Conservation (phyloP, 2,329 filamentous ascomycete genomes). For the Hymenoscyphus albidus region DNA sequence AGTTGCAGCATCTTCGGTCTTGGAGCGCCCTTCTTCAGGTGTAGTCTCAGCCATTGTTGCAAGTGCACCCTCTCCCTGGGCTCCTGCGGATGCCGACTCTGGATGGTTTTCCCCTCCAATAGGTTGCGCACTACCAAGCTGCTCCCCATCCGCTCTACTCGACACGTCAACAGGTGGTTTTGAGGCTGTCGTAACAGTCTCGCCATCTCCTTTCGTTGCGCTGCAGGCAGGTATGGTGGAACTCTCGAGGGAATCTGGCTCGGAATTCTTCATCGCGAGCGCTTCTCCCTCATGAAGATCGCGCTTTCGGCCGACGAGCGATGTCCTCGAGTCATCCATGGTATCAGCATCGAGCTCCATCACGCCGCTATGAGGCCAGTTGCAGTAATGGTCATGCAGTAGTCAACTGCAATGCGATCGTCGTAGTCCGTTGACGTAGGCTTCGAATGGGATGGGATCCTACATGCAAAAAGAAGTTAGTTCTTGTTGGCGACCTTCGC, state of each 20-base stretch:
- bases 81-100: not conserved
- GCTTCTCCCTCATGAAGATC: slow-evolving; percentile 13
- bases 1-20: too few species aligned
- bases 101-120: not conserved
- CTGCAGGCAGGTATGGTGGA: not conserved
- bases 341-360: not conserved
- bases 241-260: not conserved
- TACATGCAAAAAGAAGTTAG: slow-evolving; percentile 6
- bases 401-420: not conserved
- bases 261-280: slow-evolving; percentile 5
- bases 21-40: too few species aligned
- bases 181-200: not conserved
- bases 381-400: not conserved
- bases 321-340: slow-evolving; percentile 42
- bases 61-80: not conserved
- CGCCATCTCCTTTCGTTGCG: not conserved
- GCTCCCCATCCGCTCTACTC: not conserved
- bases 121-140: not conserved
- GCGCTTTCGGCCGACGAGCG: slow-evolving; percentile 40
- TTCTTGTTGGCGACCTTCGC: not conserved
- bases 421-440: not conserved
- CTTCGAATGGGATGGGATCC: not conserved
- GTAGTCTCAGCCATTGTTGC: not conserved
- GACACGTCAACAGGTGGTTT: not conserved
- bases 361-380: not conserved